Percentiles rank a stretch among this genome's conserved stretches.
phyloP scores from a whole-genome alignment of 1,284 basidiomycete species.

The Sphagnurus paluster region DNA sequence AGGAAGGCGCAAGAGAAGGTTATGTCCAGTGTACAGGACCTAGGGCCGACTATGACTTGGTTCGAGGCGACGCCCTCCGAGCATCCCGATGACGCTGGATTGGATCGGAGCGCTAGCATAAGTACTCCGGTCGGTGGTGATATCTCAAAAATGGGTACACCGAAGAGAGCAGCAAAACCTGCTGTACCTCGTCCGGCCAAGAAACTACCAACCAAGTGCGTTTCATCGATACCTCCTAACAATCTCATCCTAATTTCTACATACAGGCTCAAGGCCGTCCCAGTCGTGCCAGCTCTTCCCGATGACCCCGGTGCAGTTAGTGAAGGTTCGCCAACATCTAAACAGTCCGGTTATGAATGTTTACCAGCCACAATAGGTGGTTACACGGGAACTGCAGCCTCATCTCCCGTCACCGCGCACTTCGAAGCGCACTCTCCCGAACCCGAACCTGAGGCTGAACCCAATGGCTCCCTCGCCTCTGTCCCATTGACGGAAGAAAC shows the following conservation, averaged over 20 bases:
- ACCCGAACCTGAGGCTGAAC: slow-evolving; percentile 41
- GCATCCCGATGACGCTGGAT: slow-evolving; percentile 32
- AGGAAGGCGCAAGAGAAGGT: slow-evolving; percentile 39
- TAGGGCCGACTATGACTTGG: slow-evolving; percentile 39
- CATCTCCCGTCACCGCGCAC: slow-evolving; percentile 43
- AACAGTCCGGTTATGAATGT: not conserved
- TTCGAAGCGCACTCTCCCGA: slow-evolving; percentile 44
- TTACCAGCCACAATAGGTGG: slow-evolving; percentile 28
- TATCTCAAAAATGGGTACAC: slow-evolving; percentile 11
- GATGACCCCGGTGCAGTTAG: slow-evolving; percentile 43
- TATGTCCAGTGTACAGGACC: slow-evolving; percentile 30
- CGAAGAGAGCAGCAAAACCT: slow-evolving; percentile 16
- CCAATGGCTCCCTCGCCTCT: slow-evolving; percentile 24
- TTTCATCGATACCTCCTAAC: slow-evolving; percentile 3
- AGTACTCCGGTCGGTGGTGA: slow-evolving; percentile 13
- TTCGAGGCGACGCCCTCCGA: slow-evolving; percentile 37
- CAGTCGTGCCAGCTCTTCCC: slow-evolving; percentile 30
- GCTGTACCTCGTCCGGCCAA: slow-evolving; percentile 12
- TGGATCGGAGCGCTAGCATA: slow-evolving; percentile 8
- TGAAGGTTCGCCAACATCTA: slow-evolving; percentile 32
- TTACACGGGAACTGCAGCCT: slow-evolving; percentile 48
- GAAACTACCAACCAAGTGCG: slow-evolving; percentile 23
- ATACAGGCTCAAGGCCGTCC: slow-evolving; percentile 24
- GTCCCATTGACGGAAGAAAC: slow-evolving; percentile 41
- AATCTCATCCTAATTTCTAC: slow-evolving; percentile 6